Conservation (phyloP, 371 early-diverging fungal genomes). For the Mycotypha africana region DNA sequence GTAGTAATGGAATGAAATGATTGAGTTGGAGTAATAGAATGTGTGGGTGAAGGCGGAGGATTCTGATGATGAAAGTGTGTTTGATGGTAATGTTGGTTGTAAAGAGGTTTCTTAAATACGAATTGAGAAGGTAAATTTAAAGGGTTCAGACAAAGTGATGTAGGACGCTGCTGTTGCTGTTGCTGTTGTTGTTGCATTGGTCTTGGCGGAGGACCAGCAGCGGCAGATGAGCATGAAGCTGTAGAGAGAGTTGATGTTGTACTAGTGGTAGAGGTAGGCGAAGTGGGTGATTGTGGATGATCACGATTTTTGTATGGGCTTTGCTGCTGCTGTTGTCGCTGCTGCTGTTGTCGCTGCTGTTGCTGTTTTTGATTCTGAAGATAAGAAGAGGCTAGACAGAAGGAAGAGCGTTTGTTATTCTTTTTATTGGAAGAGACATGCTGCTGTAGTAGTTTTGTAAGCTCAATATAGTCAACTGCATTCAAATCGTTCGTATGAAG, state of each 20-base stretch:
- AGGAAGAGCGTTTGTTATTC: not conserved
- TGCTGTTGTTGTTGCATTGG: no score
- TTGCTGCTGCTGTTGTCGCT: no score
- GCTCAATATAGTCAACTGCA: conserved; percentile 19
- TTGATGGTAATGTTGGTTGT: conserved; percentile 30
- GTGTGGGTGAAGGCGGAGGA: not conserved
- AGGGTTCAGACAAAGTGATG: conserved; percentile 1
- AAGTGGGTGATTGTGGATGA: not conserved
- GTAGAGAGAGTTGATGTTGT: conserved; percentile 2
- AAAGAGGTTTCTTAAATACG: conserved; percentile 33
- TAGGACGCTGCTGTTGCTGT: not conserved
- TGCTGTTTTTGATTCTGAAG: no score
- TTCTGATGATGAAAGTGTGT: conserved; percentile 29
- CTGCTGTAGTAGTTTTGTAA: conserved; percentile 20
- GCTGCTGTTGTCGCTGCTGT: no score
- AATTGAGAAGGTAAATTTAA: conserved; percentile 28
- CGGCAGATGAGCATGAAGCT: not conserved
- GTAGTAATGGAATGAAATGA: not conserved
- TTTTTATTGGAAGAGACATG: conserved; percentile 11
- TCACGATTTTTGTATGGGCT: no score
- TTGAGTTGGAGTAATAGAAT: conserved; percentile 1
- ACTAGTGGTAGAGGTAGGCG: conserved; percentile 1
- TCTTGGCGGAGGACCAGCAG: no score
- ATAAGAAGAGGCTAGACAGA: no score
- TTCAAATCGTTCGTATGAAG: conserved; percentile 20